These are phyloP conservation scores for Ceratobasidium sp. DNA, from an alignment of 1,284 basidiomycete genomes.

Conservation along the genomic window DNA sequence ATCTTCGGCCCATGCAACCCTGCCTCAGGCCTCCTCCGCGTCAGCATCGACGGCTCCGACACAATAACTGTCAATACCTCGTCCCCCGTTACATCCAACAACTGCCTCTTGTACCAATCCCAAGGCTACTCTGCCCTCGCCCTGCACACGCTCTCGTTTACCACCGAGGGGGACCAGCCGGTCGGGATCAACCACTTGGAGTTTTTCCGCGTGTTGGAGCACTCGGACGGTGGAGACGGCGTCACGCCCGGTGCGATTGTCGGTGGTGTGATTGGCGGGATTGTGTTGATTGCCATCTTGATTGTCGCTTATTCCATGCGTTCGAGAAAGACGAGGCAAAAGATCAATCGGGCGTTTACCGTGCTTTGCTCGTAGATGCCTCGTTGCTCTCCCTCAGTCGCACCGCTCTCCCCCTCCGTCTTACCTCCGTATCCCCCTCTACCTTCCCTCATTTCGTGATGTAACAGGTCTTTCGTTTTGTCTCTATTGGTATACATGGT, in stretches of 20 bases:
- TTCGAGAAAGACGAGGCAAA: constrained; percentile 20
- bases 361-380: constrained; percentile 14
- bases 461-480: neutral
- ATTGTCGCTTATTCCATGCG: constrained; percentile 26
- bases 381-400: neutral
- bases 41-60: constrained; percentile 1
- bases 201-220: constrained; percentile 19
- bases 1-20: constrained; percentile 28
- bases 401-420: neutral
- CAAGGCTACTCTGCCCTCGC: neutral
- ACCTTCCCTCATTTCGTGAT: neutral
- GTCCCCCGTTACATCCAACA: constrained; percentile 5
- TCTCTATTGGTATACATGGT: too few species aligned
- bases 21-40: neutral
- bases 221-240: neutral
- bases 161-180: neutral
- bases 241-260: constrained; percentile 11
- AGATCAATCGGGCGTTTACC: constrained; percentile 24
- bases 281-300: constrained; percentile 1
- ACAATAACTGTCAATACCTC: constrained; percentile 22
- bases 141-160: constrained; percentile 1
- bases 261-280: constrained; percentile 23
- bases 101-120: constrained; percentile 26
- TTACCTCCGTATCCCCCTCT: neutral
- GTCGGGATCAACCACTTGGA: constrained; percentile 17